Base-by-base conservation (phyloP, 345 rosid genomes). In the Syzygium oleosum region DNA sequence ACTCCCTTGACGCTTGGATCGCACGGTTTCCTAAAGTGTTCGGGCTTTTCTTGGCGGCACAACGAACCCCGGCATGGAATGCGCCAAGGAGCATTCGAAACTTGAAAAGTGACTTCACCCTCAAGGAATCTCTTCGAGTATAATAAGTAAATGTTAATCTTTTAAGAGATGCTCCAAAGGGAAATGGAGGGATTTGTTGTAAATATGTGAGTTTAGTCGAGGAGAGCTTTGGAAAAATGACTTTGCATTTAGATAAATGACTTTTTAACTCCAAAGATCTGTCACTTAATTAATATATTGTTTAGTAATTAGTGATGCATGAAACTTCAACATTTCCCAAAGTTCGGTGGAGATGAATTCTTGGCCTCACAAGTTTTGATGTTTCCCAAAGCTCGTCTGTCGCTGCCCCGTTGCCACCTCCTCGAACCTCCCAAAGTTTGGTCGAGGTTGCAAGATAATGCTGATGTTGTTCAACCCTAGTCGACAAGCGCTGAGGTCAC, bases 181-280 rank as follows among this genome's bases (percentile, higher is more conserved):
- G 0, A 13, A 13, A 12, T 5, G 7, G 3, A 6, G 0, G 31
- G 3, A 59, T 25, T 25, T 10, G 61, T 43, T 43, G 46, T 6
- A 43, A 43, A 43, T 43, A 7, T 43, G 46, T 43, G 46, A 43
- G 46, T 43, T 43, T 58, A 58, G 13, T 2, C 15, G 27, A 0
- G 52, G 53, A 5, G 68, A n/a, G 68, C 68, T 59, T 27, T 27
- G 31, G 68, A 14, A 12, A 59, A 59, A 59, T n/a, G 31, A 25
- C 27, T 59, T n/a, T 59, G 53, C 53, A 52, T 12, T 4, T 52
- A 52, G 15, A 52, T 52, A 43, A 43, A 43, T 43, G 46, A 43
- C 46, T 43, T 43, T 13, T 61, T n/a, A 61, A 61, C 8, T 61
- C 19, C 19, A n/a, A 31, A 1, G 15, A n/a, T 0, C 10, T n/a